Conservation (phyloP, 495 filamentous ascomycete species). For the Penicillium egyptiacum region DNA sequence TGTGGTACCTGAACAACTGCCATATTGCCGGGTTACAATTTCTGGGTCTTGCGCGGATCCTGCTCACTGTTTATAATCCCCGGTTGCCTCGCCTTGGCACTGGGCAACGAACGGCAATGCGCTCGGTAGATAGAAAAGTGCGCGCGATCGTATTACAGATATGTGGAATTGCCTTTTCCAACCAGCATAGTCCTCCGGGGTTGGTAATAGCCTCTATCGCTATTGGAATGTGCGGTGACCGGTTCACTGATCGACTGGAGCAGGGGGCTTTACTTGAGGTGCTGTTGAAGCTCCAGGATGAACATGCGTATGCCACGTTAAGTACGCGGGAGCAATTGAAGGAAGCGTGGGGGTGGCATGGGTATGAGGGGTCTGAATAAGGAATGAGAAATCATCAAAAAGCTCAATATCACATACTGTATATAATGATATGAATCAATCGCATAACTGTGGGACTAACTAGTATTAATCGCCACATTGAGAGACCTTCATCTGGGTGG, state of each 20-base stretch:
- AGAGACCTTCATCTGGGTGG: neutral
- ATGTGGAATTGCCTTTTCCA: constrained; percentile 34
- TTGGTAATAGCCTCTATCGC: constrained; percentile 29
- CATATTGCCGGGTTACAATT: constrained; percentile 40
- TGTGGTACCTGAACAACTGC: constrained; percentile 41
- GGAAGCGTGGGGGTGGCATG: constrained; percentile 1
- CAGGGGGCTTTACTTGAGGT: constrained; percentile 28
- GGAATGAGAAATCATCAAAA: constrained; percentile 1
- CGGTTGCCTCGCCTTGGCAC: constrained; percentile 35
- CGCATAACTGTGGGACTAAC: neutral
- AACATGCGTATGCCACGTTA: constrained; percentile 1
- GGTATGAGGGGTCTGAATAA: constrained; percentile 1
- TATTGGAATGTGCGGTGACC: constrained; percentile 36
- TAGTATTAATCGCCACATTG: neutral
- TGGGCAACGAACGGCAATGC: constrained; percentile 21
- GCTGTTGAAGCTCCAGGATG: neutral
- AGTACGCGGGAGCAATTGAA: neutral
- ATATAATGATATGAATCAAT: neutral
- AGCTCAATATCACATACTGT: neutral
- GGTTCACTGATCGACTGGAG: constrained; percentile 26
- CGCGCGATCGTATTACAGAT: constrained; percentile 30
- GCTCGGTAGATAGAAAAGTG: constrained; percentile 19
- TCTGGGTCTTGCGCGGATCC: constrained; percentile 38
- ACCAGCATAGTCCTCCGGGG: constrained; percentile 29
- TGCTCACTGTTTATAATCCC: constrained; percentile 45